Conservation (phyloP, 306 rosid genomes). For the Quercus ilex region DNA sequence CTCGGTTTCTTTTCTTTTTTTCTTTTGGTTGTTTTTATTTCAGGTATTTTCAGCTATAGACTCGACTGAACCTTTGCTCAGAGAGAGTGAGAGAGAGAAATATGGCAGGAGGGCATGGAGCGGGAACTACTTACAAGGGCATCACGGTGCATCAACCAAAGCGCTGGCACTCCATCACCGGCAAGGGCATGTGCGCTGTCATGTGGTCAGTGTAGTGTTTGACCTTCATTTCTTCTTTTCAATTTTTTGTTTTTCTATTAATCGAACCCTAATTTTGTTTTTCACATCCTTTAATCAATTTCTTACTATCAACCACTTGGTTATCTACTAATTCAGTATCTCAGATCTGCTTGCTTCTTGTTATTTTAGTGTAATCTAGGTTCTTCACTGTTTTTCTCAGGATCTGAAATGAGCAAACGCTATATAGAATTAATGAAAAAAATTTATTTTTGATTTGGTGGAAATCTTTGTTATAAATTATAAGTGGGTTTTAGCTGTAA, state of each 20-base stretch:
- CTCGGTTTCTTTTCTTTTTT: too few relatives aligned
- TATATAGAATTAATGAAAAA: neutral
- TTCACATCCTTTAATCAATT: too few relatives aligned
- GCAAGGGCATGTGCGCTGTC: conserved; percentile 93
- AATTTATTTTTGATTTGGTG: neutral
- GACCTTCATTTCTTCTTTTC: neutral
- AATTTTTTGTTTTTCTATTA: neutral
- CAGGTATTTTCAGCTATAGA: too few relatives aligned
- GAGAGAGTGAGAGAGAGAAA: neutral
- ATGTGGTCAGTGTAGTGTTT: conserved; percentile 56
- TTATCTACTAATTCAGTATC: neutral
- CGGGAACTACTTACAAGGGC: conserved; percentile 48
- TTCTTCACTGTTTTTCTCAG: neutral
- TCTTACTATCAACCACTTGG: neutral
- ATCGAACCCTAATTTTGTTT: neutral
- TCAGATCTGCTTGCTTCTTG: conserved; percentile 9
- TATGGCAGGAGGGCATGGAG: conserved; percentile 61
- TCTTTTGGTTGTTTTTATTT: too few relatives aligned
- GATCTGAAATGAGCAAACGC: neutral
- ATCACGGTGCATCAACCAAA: conserved; percentile 52
- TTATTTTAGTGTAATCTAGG: neutral
- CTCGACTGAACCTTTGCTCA: neutral
- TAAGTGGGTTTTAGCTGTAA: neutral
- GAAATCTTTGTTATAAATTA: neutral
- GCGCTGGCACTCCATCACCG: conserved; percentile 88